A percentile compares a stretch with the other conserved stretches of the same genome.
Evolutionary conservation across 2,329 filamentous ascomycete genomes (phyloP).

Genomic region (Colletotrichum sp.): DNA sequence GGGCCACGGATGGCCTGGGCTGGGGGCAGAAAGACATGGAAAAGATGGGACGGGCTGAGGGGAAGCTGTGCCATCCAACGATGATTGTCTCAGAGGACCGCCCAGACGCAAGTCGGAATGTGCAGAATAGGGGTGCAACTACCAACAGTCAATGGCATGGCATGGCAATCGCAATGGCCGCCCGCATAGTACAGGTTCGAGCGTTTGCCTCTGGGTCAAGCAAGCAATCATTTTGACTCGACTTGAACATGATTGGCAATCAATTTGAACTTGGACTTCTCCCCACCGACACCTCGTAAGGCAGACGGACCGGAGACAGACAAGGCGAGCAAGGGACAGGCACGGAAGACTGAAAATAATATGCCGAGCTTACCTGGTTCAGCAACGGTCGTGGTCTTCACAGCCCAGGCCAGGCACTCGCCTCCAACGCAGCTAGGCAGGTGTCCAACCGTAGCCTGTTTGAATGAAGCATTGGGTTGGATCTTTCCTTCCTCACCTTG

Average conservation of each 20-base stretch:
- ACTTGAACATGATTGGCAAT: neutral
- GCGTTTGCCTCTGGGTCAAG: neutral
- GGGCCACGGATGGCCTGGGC: neutral
- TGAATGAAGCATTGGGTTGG: neutral
- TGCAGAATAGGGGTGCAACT: neutral
- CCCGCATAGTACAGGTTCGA: neutral
- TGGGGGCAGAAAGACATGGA: neutral
- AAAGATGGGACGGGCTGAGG: constrained; percentile 1
- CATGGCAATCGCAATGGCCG: neutral
- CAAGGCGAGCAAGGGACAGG: neutral
- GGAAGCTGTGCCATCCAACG: neutral
- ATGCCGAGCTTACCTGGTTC: neutral
- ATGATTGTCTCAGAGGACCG: constrained; percentile 9
- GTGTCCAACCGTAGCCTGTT: neutral
- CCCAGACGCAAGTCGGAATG: constrained; percentile 6
- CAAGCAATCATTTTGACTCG: neutral
- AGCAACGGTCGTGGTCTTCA: neutral
- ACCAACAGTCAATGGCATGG: neutral
- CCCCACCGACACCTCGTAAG: neutral
- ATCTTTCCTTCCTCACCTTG: neutral
- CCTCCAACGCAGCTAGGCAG: neutral
- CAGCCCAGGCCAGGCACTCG: neutral
- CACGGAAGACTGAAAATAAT: neutral
- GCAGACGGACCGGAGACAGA: neutral
- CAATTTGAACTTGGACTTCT: neutral